Conservation (phyloP, 2,329 filamentous ascomycete genomes). For the Metarhizium humberi region DNA sequence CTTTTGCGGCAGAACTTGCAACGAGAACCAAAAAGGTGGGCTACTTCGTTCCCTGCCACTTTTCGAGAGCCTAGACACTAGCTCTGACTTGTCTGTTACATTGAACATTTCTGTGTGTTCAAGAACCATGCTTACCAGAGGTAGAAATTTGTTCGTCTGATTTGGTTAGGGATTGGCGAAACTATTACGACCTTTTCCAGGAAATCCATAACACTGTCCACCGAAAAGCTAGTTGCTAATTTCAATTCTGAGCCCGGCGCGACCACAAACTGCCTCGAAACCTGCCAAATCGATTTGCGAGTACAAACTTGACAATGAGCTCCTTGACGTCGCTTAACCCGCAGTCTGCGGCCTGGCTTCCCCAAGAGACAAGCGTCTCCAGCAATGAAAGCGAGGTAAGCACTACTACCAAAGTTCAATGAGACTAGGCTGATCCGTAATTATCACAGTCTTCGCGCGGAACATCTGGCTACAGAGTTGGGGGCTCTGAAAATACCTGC, state of each 20-base stretch:
- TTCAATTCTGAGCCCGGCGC: background rate
- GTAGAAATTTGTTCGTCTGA: background rate
- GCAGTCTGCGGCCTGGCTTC: conserved; percentile 4
- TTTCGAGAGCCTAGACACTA: no score
- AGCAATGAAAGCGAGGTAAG: conserved; percentile 6
- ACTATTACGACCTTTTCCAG: background rate
- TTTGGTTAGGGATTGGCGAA: background rate
- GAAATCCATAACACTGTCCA: background rate
- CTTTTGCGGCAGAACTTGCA: background rate
- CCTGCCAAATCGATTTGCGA: background rate
- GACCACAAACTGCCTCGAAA: background rate
- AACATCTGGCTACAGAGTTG: background rate
- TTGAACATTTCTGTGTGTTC: no score
- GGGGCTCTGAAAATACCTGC: conserved; percentile 1
- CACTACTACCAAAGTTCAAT: background rate
- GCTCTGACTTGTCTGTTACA: no score
- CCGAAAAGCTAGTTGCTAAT: background rate
- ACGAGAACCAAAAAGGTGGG: background rate
- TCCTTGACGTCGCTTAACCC: conserved; percentile 1
- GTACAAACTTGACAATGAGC: background rate
- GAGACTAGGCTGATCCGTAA: background rate
- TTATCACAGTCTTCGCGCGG: background rate
- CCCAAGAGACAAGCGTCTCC: background rate
- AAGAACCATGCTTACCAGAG: no score
- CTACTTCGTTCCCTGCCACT: background rate